Evolutionary conservation across 371 early-diverging fungal species (phyloP).

Genomic region (Mortierella sp.): DNA sequence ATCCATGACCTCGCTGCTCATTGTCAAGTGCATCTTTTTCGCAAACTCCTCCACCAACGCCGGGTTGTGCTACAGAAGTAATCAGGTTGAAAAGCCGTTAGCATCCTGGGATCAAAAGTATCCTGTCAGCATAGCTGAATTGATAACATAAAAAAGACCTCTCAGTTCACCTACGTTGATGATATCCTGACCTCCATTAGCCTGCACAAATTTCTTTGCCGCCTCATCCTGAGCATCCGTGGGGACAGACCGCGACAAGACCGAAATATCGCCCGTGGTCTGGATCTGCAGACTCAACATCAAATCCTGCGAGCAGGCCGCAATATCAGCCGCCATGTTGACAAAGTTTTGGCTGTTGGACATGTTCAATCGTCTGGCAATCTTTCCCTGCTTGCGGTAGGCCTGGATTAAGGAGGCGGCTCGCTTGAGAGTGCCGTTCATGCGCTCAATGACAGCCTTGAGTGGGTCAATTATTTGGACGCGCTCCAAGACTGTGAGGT

Average conservation of each 20-base stretch:
- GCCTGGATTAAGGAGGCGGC: constrained; percentile 60
- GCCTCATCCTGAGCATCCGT: constrained; percentile 59
- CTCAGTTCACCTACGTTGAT: constrained; percentile 35
- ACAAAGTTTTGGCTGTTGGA: constrained; percentile 62
- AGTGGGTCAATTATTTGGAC: constrained; percentile 42
- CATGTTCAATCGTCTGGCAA: constrained; percentile 62
- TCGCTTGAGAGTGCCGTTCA: constrained; percentile 58
- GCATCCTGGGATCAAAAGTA: neutral
- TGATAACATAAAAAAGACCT: neutral
- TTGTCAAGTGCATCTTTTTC: constrained; percentile 53
- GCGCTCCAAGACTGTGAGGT: constrained; percentile 59
- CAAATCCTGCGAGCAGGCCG: constrained; percentile 58
- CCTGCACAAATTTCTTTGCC: constrained; percentile 57
- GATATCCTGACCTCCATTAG: constrained; percentile 56
- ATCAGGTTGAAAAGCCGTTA: neutral
- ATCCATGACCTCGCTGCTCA: constrained; percentile 61
- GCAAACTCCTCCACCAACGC: constrained; percentile 61
- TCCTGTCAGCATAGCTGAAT: neutral
- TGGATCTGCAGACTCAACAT: constrained; percentile 66
- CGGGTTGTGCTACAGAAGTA: constrained; percentile 51
- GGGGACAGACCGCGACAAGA: constrained; percentile 54
- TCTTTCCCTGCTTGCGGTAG: constrained; percentile 63
- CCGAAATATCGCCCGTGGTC: constrained; percentile 61
- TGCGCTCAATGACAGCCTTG: constrained; percentile 54
- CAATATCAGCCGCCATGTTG: constrained; percentile 46